Base-by-base conservation (phyloP, 441 rosid genomes). In the Brassica balearica region DNA sequence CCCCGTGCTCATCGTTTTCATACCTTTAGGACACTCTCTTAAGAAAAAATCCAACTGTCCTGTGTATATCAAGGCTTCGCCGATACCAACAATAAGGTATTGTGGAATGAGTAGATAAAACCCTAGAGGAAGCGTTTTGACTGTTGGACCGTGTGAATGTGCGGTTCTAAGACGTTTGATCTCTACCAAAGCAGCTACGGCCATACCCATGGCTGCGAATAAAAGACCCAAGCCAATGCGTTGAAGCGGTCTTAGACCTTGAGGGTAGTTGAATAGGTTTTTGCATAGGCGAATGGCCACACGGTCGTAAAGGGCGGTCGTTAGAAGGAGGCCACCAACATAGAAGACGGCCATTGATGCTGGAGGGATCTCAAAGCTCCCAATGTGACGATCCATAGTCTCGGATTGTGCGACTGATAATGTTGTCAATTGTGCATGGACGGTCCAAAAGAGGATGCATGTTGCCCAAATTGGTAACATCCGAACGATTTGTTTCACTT, bases 381-480 rank as follows among this genome's bases (percentile, higher is more conserved):
- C 94, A 0, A 95, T 83, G 85, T 84, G 91, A 81, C 98, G 94
- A 87, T 92, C 78, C 95, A 95, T 84, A n/a, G 97, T 92, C 29
- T 94, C 81, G n/a, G 97, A 93, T 74, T 95, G 98, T 17, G 94
- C 87, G 17, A 95, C 98, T 0, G 98, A 95, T 73, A 95, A 85
- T n/a, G 98, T 95, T 6, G 94, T 88, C 86, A 92, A 83, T 43
- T 95, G 98, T 14, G 97, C 98, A 51, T 95, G 90, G 62, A 92
- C 87, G 8, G 97, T 91, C 98, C 98, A 95, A 61, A 95, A 95
- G 53, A 92, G 88, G 12, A 95, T 84, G n/a, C 87, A 89, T 25
- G 97, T 92, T 41, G 93, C 94, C 98, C 98, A 95, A 27, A 92
- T 86, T 5, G 98, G 98, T 74, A 95, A 25, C 98, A 95, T 95